Base-by-base conservation (phyloP, 2,329 filamentous ascomycete genomes). In the Rhynchosporium graminicola region DNA sequence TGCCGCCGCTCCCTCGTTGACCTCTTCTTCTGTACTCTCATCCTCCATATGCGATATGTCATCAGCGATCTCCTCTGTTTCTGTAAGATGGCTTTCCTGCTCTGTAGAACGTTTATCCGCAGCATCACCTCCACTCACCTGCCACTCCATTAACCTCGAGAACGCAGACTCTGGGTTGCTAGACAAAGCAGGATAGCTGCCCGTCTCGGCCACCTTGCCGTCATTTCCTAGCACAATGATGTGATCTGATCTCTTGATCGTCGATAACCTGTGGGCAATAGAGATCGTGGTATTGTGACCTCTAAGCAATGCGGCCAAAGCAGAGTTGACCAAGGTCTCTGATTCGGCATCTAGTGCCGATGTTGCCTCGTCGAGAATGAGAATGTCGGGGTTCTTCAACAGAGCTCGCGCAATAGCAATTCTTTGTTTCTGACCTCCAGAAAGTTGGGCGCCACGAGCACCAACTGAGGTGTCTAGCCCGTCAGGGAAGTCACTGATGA, bases 121-220 rank as follows among this genome's bases (percentile, higher is more conserved):
- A 8, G 80, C 72, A 61, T 96, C 92, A 8, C 90, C 89, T 12
- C 93, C 94, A 70, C 84, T 95, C 86, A 98, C 90, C 78, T 99
- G 95, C 93, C 93, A 98, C 77, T 98, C 94, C 95, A 99, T 99
- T 59, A 99, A 81, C 77, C 90, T 95, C 70, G 88, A 94, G 74
- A 99, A 99, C 1, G 93, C 92, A 58, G 94, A 96, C 9, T 89
- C 80, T 15, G 84, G 83, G 63, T 91, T 86, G 4, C 83, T 80
- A 58, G 88, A 90, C 28, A 99, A 83, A 67, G 92, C 84, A 29
- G 82, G 78, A 75, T 96, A 99, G 62, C 88, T 89, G 61, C 95
- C 95, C 67, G 90, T 90, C 76, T 99, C 94, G 2, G 94, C 95
- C 3, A 99, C 94, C 63, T 84, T 88, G 66, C 95, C 96, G 72